Evolutionary conservation across 306 rosid genomes (phyloP).

Genomic region (Amphicarpaea edgeworthii): DNA sequence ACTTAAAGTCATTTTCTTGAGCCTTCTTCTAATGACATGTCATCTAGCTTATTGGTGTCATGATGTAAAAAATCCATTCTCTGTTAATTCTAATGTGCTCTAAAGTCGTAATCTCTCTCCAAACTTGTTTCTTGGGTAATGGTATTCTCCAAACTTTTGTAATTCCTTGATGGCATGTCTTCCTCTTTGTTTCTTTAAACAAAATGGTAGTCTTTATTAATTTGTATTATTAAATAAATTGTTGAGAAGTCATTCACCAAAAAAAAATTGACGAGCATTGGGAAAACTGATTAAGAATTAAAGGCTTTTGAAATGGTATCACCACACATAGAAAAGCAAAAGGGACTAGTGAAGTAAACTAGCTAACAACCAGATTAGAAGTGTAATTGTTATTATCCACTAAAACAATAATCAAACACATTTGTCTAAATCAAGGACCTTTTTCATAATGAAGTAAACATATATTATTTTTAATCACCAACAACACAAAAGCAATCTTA

Average conservation of each 20-base stretch:
- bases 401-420: conserved; percentile 30
- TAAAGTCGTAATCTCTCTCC: conserved; percentile 12
- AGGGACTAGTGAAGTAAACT: conserved; percentile 33
- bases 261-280: background rate
- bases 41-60: background rate
- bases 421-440: conserved; percentile 21
- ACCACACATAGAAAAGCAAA: background rate
- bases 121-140: background rate
- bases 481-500: conserved; percentile 11
- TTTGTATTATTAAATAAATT: background rate
- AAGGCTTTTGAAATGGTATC: conserved; percentile 7
- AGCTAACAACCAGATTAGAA: conserved; percentile 51
- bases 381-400: conserved; percentile 26
- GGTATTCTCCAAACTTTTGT: background rate
- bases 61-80: background rate
- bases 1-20: conserved; percentile 12
- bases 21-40: conserved; percentile 2
- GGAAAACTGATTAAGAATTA: conserved; percentile 9
- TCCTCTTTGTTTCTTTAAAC: conserved; percentile 3
- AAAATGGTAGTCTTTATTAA: background rate
- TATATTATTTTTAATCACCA: conserved; percentile 32
- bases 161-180: background rate
- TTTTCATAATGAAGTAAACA: background rate
- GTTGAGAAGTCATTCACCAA: background rate
- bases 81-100: background rate